phyloP scores from a whole-genome alignment of 1,284 basidiomycete genomes.

The Leucoagaricus sp. region DNA sequence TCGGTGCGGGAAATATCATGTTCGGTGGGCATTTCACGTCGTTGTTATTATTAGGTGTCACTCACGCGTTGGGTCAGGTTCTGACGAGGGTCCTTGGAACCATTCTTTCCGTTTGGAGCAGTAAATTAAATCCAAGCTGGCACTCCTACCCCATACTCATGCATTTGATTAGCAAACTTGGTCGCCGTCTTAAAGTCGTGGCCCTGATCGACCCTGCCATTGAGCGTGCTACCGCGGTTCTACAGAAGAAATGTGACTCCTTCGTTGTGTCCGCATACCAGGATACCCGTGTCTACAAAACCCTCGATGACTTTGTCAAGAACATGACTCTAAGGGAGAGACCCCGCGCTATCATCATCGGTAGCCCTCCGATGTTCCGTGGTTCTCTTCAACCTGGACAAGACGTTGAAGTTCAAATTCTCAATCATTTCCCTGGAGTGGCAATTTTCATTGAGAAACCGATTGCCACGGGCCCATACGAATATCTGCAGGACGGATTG shows the following conservation, averaged over 20 bases:
- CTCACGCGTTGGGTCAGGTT: constrained; percentile 48
- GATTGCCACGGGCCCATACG: constrained; percentile 79
- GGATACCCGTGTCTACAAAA: constrained; percentile 87
- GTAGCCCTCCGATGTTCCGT: constrained; percentile 92
- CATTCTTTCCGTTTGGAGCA: constrained; percentile 95
- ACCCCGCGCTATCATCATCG: constrained; percentile 84
- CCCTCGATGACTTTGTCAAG: constrained; percentile 85
- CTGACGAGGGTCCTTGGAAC: constrained; percentile 88
- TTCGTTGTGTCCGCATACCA: constrained; percentile 95
- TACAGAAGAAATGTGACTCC: constrained; percentile 90
- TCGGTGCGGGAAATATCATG: constrained; percentile 95
- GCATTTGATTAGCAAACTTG: constrained; percentile 76
- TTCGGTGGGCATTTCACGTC: constrained; percentile 55
- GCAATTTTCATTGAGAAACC: constrained; percentile 98
- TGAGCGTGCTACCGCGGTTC: constrained; percentile 79
- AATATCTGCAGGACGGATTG: constrained; percentile 70
- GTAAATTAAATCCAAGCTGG: constrained; percentile 40
- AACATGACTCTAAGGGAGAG: constrained; percentile 62
- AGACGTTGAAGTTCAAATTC: constrained; percentile 89
- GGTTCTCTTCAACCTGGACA: constrained; percentile 77
- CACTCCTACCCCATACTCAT: constrained; percentile 15
- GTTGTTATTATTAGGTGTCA: constrained; percentile 9
- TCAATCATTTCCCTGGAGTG: constrained; percentile 87
- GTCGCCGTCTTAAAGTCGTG: constrained; percentile 93
- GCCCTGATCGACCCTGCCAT: constrained; percentile 92